Base-by-base conservation (phyloP, 2,329 filamentous ascomycete species). In the Saccharata proteae region DNA sequence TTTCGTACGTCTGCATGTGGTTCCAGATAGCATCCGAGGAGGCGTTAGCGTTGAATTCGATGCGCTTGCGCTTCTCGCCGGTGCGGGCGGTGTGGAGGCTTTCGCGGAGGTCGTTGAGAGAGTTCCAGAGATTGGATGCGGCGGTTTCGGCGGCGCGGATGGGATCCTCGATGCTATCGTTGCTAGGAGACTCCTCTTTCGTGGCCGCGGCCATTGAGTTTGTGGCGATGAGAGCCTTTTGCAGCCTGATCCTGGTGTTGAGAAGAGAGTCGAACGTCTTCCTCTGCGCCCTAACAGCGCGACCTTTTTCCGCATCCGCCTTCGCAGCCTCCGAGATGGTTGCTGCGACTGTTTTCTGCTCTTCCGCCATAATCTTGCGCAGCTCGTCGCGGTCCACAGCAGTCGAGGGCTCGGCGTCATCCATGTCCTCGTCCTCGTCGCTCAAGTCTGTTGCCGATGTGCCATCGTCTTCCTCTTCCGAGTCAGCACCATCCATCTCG, bases 241-340 rank as follows among this genome's bases (percentile, higher is more conserved):
- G 92, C 12, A 98, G 61, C 38, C 88, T 81, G 48, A 98, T 94
- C 13, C 90, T 77, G 10, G 85, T 71, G 57, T 93, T 93, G 18
- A 98, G 69, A 1, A 96, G 71, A 1, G 81, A 74, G 44, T 96
- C 88, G 48, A 93, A 98, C 1, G 78, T 74, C 39, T 77, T 78
- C 30, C 85, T 75, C 58, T 98, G 90, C 35, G 76, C 66, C 45
- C 85, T 88, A 21, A 98, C 82, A 0, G 88, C 88, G 33, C 71
- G 61, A 9, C 90, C 90, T 56, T 96, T 96, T 24, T 77, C 73
- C 4, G 80, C 74, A 50, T 96, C 90, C 32, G 74, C 74, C 47
- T 78, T 76, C 31, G 75, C 75, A 1, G 79, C 77, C 47, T 77
- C 65, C 2, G 71, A 69, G 23, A 80, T 61, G 6, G 72, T 74